These are phyloP conservation scores for Phytopythium cucurbitacearum DNA, from an alignment of 352 stramenopile genomes.

Conservation along the genomic window DNA sequence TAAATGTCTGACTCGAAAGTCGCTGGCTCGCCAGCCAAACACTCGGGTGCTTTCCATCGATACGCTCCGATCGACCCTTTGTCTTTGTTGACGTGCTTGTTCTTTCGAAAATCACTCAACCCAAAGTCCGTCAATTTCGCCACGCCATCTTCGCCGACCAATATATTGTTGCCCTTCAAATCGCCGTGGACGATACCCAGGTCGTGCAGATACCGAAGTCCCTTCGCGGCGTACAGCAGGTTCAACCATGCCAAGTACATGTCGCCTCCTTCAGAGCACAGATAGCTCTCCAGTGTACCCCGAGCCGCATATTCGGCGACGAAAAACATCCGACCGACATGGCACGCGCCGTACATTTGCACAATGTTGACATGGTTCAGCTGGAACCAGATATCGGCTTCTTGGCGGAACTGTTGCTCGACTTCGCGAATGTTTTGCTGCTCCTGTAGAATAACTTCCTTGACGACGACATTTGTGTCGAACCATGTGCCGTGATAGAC, in stretches of 20 bases:
- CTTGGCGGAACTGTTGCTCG: slow-evolving; percentile 8
- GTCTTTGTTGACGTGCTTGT: slow-evolving; percentile 8
- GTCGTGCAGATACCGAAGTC: slow-evolving; percentile 23
- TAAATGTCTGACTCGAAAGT: slow-evolving; percentile 31
- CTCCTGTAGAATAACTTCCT: slow-evolving; percentile 10
- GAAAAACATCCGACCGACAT: slow-evolving; percentile 31
- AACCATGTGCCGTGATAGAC: slow-evolving; percentile 26
- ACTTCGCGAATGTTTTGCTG: background rate
- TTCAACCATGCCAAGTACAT: slow-evolving; percentile 1
- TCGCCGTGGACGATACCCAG: slow-evolving; percentile 67
- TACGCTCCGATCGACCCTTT: slow-evolving; percentile 14
- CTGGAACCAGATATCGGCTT: slow-evolving; percentile 18
- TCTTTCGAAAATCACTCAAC: slow-evolving; percentile 16
- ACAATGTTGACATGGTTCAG: slow-evolving; percentile 26
- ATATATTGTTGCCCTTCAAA: slow-evolving; percentile 82
- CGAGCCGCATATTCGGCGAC: slow-evolving; percentile 23
- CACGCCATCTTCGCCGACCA: slow-evolving; percentile 41
- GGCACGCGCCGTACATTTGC: slow-evolving; percentile 24
- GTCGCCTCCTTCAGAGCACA: background rate
- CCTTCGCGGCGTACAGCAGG: slow-evolving; percentile 17
- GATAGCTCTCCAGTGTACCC: slow-evolving; percentile 11
- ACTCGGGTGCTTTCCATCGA: slow-evolving; percentile 29
- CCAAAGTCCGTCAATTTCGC: slow-evolving; percentile 36
- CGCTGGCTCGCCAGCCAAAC: slow-evolving; percentile 13
- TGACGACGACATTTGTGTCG: slow-evolving; percentile 27